Evolutionary conservation across 192 early-diverging fungal species (phyloP).

Genomic region (Mycoemilia scoparia): DNA sequence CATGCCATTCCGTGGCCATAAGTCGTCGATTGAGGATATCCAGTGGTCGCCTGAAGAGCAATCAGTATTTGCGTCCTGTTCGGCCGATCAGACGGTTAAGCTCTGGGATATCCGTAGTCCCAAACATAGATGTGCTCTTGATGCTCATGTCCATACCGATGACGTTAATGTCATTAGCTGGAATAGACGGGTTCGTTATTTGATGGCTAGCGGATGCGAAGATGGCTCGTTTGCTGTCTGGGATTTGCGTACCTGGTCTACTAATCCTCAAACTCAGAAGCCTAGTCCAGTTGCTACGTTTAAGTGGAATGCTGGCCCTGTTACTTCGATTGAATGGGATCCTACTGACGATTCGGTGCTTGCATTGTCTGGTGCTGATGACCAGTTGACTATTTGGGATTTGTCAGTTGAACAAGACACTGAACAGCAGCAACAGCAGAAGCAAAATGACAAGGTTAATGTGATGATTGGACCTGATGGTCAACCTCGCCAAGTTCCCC

Average conservation of each 20-base stretch:
- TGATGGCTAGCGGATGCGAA: conserved; percentile 85
- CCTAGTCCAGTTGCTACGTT: conserved; percentile 74
- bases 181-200: conserved; percentile 69
- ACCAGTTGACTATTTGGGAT: conserved; percentile 96
- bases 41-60: conserved; percentile 90
- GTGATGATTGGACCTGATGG: conserved; percentile 34
- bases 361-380: conserved; percentile 79
- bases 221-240: conserved; percentile 88
- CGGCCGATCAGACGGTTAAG: conserved; percentile 76
- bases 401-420: conserved; percentile 89
- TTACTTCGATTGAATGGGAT: conserved; percentile 97
- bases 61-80: conserved; percentile 83
- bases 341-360: conserved; percentile 81
- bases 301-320: conserved; percentile 78
- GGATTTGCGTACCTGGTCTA: conserved; percentile 69
- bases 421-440: conserved; percentile 57
- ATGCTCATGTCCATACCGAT: conserved; percentile 58
- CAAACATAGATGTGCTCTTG: conserved; percentile 47
- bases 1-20: conserved; percentile 65
- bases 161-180: conserved; percentile 97
- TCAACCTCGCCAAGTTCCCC: conserved; percentile 60
- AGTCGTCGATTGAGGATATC: conserved; percentile 78
- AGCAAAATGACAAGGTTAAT: conserved; percentile 20
- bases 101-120: conserved; percentile 87
- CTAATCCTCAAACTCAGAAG: conserved; percentile 17